A percentile compares a stretch with the other conserved stretches of the same genome.
phyloP scores from a whole-genome alignment of 257 asterid species.

The Solanum clarkiae region DNA sequence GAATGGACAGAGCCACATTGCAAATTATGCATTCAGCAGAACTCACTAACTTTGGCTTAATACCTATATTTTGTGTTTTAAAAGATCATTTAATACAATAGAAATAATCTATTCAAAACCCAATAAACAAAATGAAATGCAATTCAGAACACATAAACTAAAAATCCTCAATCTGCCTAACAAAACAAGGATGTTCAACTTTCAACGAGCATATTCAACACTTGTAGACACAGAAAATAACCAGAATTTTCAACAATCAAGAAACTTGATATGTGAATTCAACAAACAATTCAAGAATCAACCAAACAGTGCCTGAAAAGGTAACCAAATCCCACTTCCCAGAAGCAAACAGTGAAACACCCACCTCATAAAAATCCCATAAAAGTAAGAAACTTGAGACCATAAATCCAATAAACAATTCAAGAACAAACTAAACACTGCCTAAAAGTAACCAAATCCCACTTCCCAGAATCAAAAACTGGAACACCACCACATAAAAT shows the following conservation, averaged over 20 bases:
- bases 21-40: neutral
- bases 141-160: neutral
- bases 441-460: neutral
- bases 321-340: neutral
- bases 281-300: neutral
- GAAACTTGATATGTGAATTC: neutral
- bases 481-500: neutral
- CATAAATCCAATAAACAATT: neutral
- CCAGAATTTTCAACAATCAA: neutral
- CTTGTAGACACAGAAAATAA: neutral
- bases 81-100: neutral
- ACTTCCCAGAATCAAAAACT: neutral
- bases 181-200: neutral
- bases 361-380: neutral
- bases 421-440: neutral
- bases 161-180: neutral
- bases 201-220: neutral
- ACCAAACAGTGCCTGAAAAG: neutral
- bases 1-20: neutral
- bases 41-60: neutral
- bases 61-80: neutral
- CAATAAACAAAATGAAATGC: neutral
- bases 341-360: neutral
- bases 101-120: neutral
- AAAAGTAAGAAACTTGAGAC: neutral